Evolutionary conservation across 441 rosid species (phyloP), one percentile per base, ranked within the genome.

Genomic region (Pelargonium cotyledonis): DNA sequence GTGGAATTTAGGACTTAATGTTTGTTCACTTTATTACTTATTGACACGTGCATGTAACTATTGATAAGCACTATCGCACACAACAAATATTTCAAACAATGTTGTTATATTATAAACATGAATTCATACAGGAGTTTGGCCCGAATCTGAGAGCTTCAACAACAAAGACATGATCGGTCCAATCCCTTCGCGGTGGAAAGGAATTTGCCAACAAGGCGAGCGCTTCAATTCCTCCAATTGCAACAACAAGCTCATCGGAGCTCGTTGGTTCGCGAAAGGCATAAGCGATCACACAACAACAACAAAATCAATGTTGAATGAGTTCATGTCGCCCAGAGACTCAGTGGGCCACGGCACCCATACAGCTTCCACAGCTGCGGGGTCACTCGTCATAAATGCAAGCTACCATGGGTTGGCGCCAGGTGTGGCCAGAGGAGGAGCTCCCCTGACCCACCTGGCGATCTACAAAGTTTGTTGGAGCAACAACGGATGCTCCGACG

Each of bases 361-460:
- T 65, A 81, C 85, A 9, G 78, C 81, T 31, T 81, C 82, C 3
- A 81, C 63, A 9, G 82, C 85, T 9, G 80, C 79, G 0, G 85
- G 85, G 7, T 21, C 35, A 44, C 75, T 72, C 19, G 82, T 76
- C 23, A 73, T 65, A 7, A 63, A 76, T 4, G 82, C 79, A 11
- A 81, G 31, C 55, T 65, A 76, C 23, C 8, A 40, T 18, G 82
- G 79, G 6, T 68, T 74, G 8, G 82, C 79, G 0, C 14, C 44
- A 21, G 82, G 85, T 15, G 19, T 70, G 38, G 82, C 80, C 2
- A 70, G 81, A 68, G 82, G 82, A 65, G 82, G 85, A 43, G 80
- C 82, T 0, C 80, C 84, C 5, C 68, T 18, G 2, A 82, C 82
- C 29, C 80, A 73, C 71, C 47, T 81, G 8, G 79, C 82, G 29